Evolutionary conservation across 306 rosid species (phyloP), one percentile per base, ranked within the genome.

Genomic region (Cicer chorassanicum): DNA sequence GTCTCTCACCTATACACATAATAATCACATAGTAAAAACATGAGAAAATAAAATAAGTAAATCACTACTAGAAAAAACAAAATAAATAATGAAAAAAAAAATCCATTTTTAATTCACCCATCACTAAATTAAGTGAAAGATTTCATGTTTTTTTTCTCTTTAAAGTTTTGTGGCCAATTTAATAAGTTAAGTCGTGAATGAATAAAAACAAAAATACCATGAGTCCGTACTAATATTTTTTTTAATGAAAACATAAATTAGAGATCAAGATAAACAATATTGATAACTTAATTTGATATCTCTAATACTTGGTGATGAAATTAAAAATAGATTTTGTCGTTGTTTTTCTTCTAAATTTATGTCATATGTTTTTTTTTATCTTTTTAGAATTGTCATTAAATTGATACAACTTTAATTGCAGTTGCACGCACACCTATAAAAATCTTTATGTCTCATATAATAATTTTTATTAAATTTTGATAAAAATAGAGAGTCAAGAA

Each of bases 1-100:
- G 70, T 85, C 91, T 75, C 85, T 83, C 64, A 89, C 88, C 98
- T 91, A 29, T 29, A 78, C 13, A 62, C 0, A 78, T 40, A 19
- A 65, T 16, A n/a, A 43, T 14, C 0, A 56, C 13, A 21, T 24
- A 29, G 16, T 42, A 63, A 68, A 18, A 44, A 8, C 14, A 39
- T 51, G 1, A n/a, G 39, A 29, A 12, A 60, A 29, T 29, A 34
- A 56, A 4, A 19, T 15, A 56, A 55, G 11, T 4, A 9, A 12
- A 5, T 29, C 34, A 29, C 34, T 29, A 29, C 4, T 29, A 29
- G 34, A 29, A 29, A 29, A 29, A 29, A 29, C 34, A 24, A 24
- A 24, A 24, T 24, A 24, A 24, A 24, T 24, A 2, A 24, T 2
- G 34, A 24, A 24, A 21, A 1, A 29, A 29, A 29, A 29, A 3